Evolutionary conservation across 805 yeast species (phyloP).

Genomic region (Blastobotrys americana): DNA sequence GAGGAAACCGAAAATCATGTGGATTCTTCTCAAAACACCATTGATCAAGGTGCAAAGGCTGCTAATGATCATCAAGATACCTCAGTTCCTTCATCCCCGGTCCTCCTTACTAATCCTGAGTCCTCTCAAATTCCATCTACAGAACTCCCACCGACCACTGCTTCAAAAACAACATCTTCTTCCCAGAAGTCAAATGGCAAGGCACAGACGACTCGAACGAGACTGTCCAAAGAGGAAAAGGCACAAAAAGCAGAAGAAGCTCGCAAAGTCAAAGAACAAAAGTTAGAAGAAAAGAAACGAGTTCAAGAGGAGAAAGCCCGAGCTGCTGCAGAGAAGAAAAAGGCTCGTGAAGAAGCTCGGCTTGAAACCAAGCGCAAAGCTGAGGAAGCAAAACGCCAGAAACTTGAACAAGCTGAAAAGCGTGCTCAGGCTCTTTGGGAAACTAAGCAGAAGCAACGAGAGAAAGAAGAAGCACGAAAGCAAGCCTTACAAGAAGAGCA

Average conservation of each 20-base stretch:
- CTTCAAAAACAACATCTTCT: too few species aligned
- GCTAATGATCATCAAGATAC: too few species aligned
- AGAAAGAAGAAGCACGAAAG: constrained; percentile 1
- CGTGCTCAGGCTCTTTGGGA: neutral
- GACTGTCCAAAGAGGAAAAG: neutral
- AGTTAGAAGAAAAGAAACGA: neutral
- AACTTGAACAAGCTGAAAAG: neutral
- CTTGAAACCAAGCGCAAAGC: neutral
- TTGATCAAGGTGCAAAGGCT: too few species aligned
- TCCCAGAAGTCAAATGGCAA: too few species aligned
- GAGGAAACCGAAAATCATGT: too few species aligned
- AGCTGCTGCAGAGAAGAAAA: neutral
- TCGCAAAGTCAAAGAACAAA: neutral
- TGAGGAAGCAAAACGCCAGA: neutral
- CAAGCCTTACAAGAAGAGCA: constrained; percentile 1
- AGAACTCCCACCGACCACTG: too few species aligned
- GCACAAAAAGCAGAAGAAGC: neutral
- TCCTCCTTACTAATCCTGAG: too few species aligned
- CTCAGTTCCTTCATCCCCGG: too few species aligned
- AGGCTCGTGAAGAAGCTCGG: constrained; percentile 1
- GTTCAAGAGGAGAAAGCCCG: neutral
- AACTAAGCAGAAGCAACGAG: neutral
- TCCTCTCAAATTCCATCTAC: too few species aligned
- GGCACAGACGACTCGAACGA: too few species aligned
- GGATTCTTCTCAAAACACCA: too few species aligned